These are phyloP conservation scores for Naganishia vishniacii DNA, from an alignment of 768 basidiomycete species.

Conservation along the genomic window DNA sequence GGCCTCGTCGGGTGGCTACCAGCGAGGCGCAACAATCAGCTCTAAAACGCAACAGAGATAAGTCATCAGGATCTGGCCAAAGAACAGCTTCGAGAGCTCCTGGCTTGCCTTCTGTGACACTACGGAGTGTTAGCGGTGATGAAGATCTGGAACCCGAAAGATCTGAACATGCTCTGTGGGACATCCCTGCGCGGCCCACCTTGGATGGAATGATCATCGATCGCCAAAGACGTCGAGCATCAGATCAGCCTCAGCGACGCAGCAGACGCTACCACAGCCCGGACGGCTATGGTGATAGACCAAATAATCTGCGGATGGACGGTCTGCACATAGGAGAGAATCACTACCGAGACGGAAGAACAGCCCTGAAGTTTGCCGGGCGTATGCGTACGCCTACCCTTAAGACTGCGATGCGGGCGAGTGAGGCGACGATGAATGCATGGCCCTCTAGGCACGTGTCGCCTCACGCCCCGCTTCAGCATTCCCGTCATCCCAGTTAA, in stretches of 20 bases:
- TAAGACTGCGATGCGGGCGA: too few relatives aligned
- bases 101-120: background rate
- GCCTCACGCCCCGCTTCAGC: background rate
- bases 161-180: background rate
- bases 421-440: too few relatives aligned
- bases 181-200: background rate
- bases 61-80: background rate
- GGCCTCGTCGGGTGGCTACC: too few relatives aligned
- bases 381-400: too few relatives aligned
- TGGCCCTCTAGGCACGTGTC: background rate
- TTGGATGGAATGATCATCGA: background rate
- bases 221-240: background rate
- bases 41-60: background rate
- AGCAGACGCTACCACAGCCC: background rate
- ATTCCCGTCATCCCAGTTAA: background rate
- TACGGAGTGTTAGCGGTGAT: background rate
- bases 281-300: background rate
- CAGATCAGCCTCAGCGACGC: background rate
- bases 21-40: background rate
- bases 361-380: too few relatives aligned
- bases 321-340: background rate
- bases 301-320: background rate
- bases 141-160: too few relatives aligned
- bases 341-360: too few relatives aligned
- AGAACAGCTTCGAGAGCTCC: conserved; percentile 9